A percentile compares a stretch with the other conserved stretches of the same genome.
Conservation (phyloP, 2,329 filamentous ascomycete genomes). For the Metarhizium robertsii region DNA sequence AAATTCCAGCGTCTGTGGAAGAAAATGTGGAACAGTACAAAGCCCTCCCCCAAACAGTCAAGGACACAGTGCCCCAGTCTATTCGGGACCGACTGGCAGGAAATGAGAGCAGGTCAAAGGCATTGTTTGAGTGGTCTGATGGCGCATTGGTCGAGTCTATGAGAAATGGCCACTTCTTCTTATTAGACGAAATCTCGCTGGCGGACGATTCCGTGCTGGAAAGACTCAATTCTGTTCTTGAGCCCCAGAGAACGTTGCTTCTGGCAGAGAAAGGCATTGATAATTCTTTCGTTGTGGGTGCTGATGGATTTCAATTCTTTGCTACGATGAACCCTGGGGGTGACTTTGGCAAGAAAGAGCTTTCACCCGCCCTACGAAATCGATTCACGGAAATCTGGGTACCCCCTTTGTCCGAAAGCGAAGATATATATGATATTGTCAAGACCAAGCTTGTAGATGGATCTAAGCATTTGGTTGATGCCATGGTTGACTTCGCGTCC, state of each 20-base stretch:
- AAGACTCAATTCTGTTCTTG: constrained; percentile 89
- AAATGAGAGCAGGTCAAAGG: constrained; percentile 57
- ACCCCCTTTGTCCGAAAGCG: constrained; percentile 70
- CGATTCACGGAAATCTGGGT: constrained; percentile 99
- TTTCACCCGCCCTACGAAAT: constrained; percentile 90
- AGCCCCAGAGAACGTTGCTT: constrained; percentile 75
- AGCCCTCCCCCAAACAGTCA: constrained; percentile 34
- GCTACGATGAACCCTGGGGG: constrained; percentile 99
- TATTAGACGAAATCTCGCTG: constrained; percentile 95
- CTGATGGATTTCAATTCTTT: constrained; percentile 83
- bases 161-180: constrained; percentile 80
- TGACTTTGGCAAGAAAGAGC: constrained; percentile 95
- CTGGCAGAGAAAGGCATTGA: constrained; percentile 88
- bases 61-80: constrained; percentile 37
- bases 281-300: constrained; percentile 69
- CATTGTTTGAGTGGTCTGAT: constrained; percentile 93
- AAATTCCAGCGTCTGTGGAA: constrained; percentile 36
- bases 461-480: constrained; percentile 48
- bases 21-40: constrained; percentile 49
- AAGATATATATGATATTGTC: constrained; percentile 85
- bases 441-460: constrained; percentile 57
- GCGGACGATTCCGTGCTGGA: constrained; percentile 97
- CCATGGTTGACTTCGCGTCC: constrained; percentile 77
- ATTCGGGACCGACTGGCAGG: constrained; percentile 36
- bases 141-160: constrained; percentile 91